Conservation (phyloP, 2,329 filamentous ascomycete genomes). For the Pseudogymnoascus sp. region DNA sequence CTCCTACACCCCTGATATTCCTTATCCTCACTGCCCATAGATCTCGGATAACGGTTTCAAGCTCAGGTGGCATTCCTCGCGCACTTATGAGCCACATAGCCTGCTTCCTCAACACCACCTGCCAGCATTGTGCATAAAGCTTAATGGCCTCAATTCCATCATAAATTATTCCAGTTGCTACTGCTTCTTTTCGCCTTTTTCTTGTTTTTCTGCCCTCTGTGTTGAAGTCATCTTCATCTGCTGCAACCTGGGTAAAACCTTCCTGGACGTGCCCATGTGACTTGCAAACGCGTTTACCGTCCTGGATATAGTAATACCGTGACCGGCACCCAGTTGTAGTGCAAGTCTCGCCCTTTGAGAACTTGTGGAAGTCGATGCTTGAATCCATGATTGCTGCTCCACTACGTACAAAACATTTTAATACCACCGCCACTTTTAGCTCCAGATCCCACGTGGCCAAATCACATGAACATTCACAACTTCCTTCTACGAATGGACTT, state of each 20-base stretch:
- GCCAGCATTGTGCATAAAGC: slow-evolving; percentile 75
- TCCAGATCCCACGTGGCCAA: background rate
- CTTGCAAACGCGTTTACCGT: slow-evolving; percentile 57
- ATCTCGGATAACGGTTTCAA: slow-evolving; percentile 73
- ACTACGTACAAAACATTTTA: background rate
- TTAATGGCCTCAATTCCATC: slow-evolving; percentile 61
- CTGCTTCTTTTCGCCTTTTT: slow-evolving; percentile 49
- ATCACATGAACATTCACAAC: background rate
- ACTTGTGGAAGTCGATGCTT: slow-evolving; percentile 27
- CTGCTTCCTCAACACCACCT: slow-evolving; percentile 79
- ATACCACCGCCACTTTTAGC: background rate
- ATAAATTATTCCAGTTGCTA: slow-evolving; percentile 48
- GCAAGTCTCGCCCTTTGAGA: slow-evolving; percentile 39
- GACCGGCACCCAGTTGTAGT: slow-evolving; percentile 54
- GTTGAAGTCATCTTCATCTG: slow-evolving; percentile 63
- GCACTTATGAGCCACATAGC: slow-evolving; percentile 52
- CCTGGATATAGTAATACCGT: slow-evolving; percentile 48
- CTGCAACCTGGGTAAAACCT: slow-evolving; percentile 38
- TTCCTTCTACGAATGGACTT: background rate
- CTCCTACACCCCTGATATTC: slow-evolving; percentile 24
- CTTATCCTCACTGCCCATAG: slow-evolving; percentile 61
- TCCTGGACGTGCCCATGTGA: slow-evolving; percentile 54
- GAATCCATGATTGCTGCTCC: slow-evolving; percentile 21
- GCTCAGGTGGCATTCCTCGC: slow-evolving; percentile 58
- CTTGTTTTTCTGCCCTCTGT: slow-evolving; percentile 46